A percentile compares a stretch with the other conserved stretches of the same genome.
Evolutionary conservation across 2,329 filamentous ascomycete species (phyloP).

Genomic region (Sphaerulina populicola): DNA sequence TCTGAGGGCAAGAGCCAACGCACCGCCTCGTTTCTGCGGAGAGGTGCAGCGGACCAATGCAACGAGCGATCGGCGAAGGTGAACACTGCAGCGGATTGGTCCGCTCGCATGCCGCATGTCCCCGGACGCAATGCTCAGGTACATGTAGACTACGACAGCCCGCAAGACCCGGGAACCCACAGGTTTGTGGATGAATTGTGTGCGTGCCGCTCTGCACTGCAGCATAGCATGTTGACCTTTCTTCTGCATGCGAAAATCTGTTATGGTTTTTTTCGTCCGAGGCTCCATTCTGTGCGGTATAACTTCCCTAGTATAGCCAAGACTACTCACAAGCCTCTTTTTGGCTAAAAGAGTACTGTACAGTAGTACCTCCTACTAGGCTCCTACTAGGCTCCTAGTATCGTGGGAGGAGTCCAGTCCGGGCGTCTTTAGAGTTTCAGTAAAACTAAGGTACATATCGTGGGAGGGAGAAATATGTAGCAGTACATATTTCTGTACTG

Average conservation of each 20-base stretch:
- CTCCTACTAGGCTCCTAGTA: no score
- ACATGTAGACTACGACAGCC: background rate
- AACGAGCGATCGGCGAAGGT: conserved; percentile 8
- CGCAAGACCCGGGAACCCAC: background rate
- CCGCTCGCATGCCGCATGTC: background rate
- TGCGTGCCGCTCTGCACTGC: background rate
- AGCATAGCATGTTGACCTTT: background rate
- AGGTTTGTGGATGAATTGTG: background rate
- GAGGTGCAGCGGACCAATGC: conserved; percentile 12
- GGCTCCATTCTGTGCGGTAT: no score
- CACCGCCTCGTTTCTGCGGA: conserved; percentile 16
- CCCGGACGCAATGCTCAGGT: background rate
- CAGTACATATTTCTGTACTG: no score
- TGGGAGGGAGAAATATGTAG: no score
- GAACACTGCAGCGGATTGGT: background rate
- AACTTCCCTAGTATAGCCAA: no score
- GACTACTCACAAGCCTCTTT: no score
- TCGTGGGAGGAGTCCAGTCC: background rate
- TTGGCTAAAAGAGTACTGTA: background rate
- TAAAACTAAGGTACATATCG: no score
- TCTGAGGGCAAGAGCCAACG: conserved; percentile 3
- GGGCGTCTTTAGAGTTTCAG: background rate
- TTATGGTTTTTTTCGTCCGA: no score
- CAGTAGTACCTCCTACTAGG: no score
- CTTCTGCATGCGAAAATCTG: background rate